phyloP scores from a whole-genome alignment of 2,329 filamentous ascomycete genomes.

The Xylariaceae sp. region DNA sequence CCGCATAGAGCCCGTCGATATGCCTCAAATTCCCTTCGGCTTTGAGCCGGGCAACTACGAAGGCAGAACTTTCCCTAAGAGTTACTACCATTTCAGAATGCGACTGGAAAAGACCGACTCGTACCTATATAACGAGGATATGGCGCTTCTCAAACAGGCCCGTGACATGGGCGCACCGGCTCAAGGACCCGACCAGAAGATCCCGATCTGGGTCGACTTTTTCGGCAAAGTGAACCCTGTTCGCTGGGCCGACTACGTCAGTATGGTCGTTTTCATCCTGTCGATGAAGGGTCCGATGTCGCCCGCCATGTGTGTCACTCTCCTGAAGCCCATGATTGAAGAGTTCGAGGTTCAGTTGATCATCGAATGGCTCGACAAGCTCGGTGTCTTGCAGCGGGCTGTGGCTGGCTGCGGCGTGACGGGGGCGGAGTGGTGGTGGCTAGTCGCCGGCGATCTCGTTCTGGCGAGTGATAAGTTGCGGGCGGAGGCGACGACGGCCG shows the following conservation, averaged over 20 bases:
- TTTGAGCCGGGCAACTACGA: conserved; percentile 68
- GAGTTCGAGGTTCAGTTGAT: conserved; percentile 57
- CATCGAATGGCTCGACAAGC: conserved; percentile 51
- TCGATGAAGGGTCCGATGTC: conserved; percentile 57
- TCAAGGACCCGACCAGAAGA: conserved; percentile 39
- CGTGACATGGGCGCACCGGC: conserved; percentile 38
- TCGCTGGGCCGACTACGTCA: conserved; percentile 60
- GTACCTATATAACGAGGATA: conserved; percentile 53
- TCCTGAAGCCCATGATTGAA: conserved; percentile 55
- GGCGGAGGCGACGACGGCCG: background rate
- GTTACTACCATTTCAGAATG: conserved; percentile 59
- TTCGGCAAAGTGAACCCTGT: conserved; percentile 52
- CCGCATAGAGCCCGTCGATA: conserved; percentile 45
- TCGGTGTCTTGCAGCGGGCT: conserved; percentile 46
- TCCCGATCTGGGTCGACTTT: conserved; percentile 70
- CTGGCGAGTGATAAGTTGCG: conserved; percentile 15
- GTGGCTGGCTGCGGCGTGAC: conserved; percentile 38
- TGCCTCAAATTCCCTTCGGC: conserved; percentile 61
- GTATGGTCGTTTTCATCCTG: conserved; percentile 56
- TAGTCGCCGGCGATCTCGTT: conserved; percentile 42
- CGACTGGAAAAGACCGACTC: conserved; percentile 50
- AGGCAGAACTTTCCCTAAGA: conserved; percentile 60
- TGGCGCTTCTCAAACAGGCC: conserved; percentile 37
- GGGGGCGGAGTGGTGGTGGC: conserved; percentile 64
- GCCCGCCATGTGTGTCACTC: conserved; percentile 46